phyloP scores from a whole-genome alignment of 805 yeast genomes.

The Yamadazyma insecticola region DNA sequence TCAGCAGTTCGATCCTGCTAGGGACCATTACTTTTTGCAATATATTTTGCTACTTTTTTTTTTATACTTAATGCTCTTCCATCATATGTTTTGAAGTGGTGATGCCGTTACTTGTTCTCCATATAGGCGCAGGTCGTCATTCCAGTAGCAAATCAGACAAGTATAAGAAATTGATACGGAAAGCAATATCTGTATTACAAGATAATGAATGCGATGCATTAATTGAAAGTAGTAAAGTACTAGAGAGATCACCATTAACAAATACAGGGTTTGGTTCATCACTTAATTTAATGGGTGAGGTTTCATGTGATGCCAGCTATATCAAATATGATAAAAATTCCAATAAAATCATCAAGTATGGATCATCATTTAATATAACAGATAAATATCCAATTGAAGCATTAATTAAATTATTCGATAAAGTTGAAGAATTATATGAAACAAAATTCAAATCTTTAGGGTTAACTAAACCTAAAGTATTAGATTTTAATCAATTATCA shows the following conservation, averaged over 20 bases:
- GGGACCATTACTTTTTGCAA: slow-evolving; percentile 48
- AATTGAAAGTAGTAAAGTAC: slow-evolving; percentile 12
- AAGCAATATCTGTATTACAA: slow-evolving; percentile 15
- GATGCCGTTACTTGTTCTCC: slow-evolving; percentile 24
- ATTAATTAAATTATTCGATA: slow-evolving; percentile 17
- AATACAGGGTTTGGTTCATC: slow-evolving; percentile 50
- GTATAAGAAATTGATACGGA: slow-evolving; percentile 25
- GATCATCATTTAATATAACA: slow-evolving; percentile 15
- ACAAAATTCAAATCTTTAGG: slow-evolving; percentile 17
- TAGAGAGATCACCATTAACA: slow-evolving; percentile 39
- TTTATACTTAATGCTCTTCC: slow-evolving; percentile 1
- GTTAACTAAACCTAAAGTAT: slow-evolving; percentile 30
- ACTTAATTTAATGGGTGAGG: slow-evolving; percentile 34
- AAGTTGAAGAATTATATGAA: slow-evolving; percentile 17
- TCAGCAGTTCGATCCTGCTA: slow-evolving; percentile 86
- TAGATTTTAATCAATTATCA: too few relatives aligned
- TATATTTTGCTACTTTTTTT: neutral
- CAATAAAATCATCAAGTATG: slow-evolving; percentile 7
- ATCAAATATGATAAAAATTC: slow-evolving; percentile 14
- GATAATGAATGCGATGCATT: slow-evolving; percentile 3
- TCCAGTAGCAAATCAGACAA: slow-evolving; percentile 10
- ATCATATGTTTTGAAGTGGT: neutral
- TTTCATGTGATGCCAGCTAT: slow-evolving; percentile 43
- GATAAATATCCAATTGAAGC: slow-evolving; percentile 25
- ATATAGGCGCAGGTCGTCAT: slow-evolving; percentile 52